A percentile compares a stretch with the other conserved stretches of the same genome.
Evolutionary conservation across 2,329 filamentous ascomycete genomes (phyloP).

Genomic region (Hypoxylon sp.): DNA sequence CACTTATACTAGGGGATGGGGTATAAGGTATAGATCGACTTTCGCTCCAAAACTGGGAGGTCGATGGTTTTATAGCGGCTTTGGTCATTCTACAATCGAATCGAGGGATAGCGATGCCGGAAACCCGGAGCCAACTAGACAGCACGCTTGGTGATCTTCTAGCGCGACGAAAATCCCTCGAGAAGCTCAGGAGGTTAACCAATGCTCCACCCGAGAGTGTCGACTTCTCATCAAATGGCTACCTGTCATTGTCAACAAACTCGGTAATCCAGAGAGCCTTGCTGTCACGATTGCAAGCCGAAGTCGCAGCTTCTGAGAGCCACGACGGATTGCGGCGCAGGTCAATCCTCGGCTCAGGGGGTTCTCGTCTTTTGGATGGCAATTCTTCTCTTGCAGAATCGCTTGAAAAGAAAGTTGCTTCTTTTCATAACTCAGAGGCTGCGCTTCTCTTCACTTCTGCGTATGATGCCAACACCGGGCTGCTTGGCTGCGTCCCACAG

Average conservation of each 20-base stretch:
- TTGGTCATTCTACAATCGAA: conserved; percentile 4
- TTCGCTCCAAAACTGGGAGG: conserved; percentile 7
- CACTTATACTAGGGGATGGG: not conserved
- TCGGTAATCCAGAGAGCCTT: conserved; percentile 71
- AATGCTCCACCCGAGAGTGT: conserved; percentile 74
- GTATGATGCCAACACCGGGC: conserved; percentile 74
- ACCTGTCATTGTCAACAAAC: conserved; percentile 78
- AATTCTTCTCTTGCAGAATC: conserved; percentile 60
- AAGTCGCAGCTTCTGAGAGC: conserved; percentile 22
- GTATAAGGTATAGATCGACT: conserved; percentile 7
- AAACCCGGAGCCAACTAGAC: conserved; percentile 36
- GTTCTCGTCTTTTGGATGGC: conserved; percentile 66
- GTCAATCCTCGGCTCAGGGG: conserved; percentile 59
- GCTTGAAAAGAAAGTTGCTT: conserved; percentile 61
- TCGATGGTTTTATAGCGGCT: not conserved
- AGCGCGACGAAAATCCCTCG: conserved; percentile 47
- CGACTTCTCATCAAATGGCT: conserved; percentile 83
- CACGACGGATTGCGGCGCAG: conserved; percentile 2
- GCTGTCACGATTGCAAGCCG: conserved; percentile 57
- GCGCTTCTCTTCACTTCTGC: conserved; percentile 70
- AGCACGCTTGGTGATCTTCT: conserved; percentile 42
- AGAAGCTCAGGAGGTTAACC: conserved; percentile 60
- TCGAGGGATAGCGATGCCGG: conserved; percentile 26
- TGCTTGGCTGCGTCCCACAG: conserved; percentile 72
- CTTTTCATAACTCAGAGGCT: conserved; percentile 60